Evolutionary conservation across 1,284 basidiomycete genomes (phyloP), one percentile per base, ranked within the genome.

Genomic region (Vanrija sp.): DNA sequence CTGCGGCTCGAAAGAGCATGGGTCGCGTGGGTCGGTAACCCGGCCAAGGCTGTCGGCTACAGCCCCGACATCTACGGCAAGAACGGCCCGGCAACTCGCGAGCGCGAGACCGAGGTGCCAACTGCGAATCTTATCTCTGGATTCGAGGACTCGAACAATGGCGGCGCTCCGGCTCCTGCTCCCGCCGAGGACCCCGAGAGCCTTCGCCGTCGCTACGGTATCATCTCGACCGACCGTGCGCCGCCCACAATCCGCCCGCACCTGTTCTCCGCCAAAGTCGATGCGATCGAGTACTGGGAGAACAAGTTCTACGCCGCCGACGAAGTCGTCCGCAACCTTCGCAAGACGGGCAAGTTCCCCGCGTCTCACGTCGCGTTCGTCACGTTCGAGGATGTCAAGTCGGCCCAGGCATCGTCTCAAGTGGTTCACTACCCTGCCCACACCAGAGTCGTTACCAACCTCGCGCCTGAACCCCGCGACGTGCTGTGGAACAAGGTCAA

Each of bases 341-440:
- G 78, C 40, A 70, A 69, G 54, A 73, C 67, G 18, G 73, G 71
- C 7, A 86, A 84, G 65, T 94, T 91, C 72, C 85, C 83, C 61
- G 81, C 90, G 1, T 89, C 89, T 0, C 85, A 87, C 55, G 83
- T 86, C 8, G 95, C 92, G 0, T 98, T 97, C 70, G 90, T 98
- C n/a, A 98, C 95, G 0, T 97, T 98, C 65, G 89, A 95, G 74
- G 89, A 90, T 68, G 92, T 94, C 82, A 89, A 89, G 3, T 87
- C 87, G 66, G 91, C 93, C 14, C 94, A 98, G 86, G 87, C 90
- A 43, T 92, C 92, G 0, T 81, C 89, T 3, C 95, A 98, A 75
- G 83, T 86, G 0, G 89, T 88, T 0, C 89, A 94, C 72, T 83
- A 86, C 3, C 81, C 86, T 0, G 80, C 82, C 46, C 85, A 89